Evolutionary conservation across 352 stramenopile genomes (phyloP).

Genomic region (Phytophthora citrophthora): DNA sequence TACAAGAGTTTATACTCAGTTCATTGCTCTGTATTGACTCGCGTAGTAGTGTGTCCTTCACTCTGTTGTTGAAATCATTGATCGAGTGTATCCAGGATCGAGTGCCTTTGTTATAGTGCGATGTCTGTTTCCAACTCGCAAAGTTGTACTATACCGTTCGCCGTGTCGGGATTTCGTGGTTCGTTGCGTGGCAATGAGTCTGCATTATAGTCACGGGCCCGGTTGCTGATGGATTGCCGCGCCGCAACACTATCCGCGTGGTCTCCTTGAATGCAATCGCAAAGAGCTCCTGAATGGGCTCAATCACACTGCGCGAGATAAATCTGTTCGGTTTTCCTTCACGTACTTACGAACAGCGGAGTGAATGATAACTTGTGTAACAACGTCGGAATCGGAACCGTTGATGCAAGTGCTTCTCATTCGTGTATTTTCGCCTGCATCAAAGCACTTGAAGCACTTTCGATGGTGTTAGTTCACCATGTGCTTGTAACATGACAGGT

Average conservation of each 20-base stretch:
- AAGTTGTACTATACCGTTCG: not conserved
- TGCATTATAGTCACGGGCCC: slow-evolving; percentile 18
- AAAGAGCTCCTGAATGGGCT: slow-evolving; percentile 11
- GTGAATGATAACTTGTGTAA: not conserved
- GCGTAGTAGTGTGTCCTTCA: slow-evolving; percentile 15
- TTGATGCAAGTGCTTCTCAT: slow-evolving; percentile 7
- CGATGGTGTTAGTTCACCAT: no score
- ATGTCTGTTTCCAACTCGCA: slow-evolving; percentile 5
- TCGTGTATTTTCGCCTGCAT: not conserved
- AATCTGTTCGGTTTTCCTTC: slow-evolving; percentile 12
- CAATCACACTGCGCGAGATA: slow-evolving; percentile 7
- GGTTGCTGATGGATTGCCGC: not conserved
- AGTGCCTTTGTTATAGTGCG: not conserved
- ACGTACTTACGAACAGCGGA: slow-evolving; percentile 14
- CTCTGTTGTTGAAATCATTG: slow-evolving; percentile 5
- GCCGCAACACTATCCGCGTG: not conserved
- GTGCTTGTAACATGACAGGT: not conserved
- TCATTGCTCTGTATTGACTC: no score
- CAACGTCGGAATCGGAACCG: not conserved
- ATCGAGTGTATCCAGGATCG: slow-evolving; percentile 12
- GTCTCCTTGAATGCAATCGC: slow-evolving; percentile 12
- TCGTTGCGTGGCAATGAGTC: slow-evolving; percentile 4
- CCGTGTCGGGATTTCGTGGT: slow-evolving; percentile 1
- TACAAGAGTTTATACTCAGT: not conserved
- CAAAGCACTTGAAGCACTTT: no score